phyloP scores from a whole-genome alignment of 345 rosid genomes.

The Clarkia xantiana region DNA sequence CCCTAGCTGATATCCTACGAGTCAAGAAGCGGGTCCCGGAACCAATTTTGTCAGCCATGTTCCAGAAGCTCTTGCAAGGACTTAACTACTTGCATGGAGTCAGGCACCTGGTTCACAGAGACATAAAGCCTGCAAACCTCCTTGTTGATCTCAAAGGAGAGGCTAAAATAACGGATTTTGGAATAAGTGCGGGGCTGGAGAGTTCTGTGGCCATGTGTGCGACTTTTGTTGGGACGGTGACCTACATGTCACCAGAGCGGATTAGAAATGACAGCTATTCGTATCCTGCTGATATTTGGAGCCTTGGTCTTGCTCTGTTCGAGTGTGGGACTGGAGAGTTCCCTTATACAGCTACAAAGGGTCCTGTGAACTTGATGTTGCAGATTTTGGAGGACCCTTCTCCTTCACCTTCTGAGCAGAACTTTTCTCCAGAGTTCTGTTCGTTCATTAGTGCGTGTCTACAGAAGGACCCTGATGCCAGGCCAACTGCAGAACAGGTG shows the following conservation, averaged over 20 bases:
- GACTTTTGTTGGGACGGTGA: constrained; percentile 94
- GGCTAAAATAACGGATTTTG: constrained; percentile 94
- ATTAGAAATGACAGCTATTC: constrained; percentile 74
- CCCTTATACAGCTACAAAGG: constrained; percentile 74
- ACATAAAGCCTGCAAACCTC: constrained; percentile 92
- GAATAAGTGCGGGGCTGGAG: constrained; percentile 94
- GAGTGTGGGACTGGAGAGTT: constrained; percentile 96
- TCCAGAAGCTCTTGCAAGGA: constrained; percentile 81
- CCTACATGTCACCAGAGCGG: constrained; percentile 98
- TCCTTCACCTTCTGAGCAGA: constrained; percentile 57
- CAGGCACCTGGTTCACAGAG: constrained; percentile 89
- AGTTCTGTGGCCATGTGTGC: constrained; percentile 98
- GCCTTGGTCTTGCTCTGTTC: constrained; percentile 87
- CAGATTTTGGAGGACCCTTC: constrained; percentile 98
- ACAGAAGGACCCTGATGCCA: constrained; percentile 62
- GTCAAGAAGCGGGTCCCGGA: constrained; percentile 55
- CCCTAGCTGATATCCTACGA: constrained; percentile 73
- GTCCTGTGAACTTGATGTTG: constrained; percentile 88
- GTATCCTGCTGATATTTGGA: constrained; percentile 96
- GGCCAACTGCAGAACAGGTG: constrained; percentile 95
- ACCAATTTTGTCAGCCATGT: constrained; percentile 76
- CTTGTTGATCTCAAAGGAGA: constrained; percentile 89
- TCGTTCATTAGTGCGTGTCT: constrained; percentile 81
- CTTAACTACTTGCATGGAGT: constrained; percentile 81
- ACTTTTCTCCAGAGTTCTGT: constrained; percentile 77